These are phyloP conservation scores for Thermothelomyces thermophilus DNA, from an alignment of 2,329 filamentous ascomycete species.

Conservation along the genomic window DNA sequence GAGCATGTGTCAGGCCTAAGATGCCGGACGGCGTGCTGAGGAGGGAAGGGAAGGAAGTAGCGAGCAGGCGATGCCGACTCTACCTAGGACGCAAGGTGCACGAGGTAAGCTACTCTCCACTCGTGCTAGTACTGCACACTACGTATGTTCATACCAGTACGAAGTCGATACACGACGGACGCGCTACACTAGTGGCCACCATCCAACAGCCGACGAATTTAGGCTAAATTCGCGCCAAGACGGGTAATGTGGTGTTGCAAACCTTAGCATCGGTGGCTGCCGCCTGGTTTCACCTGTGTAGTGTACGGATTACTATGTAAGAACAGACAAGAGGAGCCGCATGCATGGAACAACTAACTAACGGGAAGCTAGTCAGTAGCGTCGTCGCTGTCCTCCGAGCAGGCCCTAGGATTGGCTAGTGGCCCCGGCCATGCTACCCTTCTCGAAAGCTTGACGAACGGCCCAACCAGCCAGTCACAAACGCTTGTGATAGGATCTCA, in stretches of 20 bases:
- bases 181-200: no score
- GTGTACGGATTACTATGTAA: no score
- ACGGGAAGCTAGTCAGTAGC: neutral
- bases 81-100: no score
- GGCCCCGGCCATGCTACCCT: conserved; percentile 12
- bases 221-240: conserved; percentile 19
- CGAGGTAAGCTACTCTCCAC: no score
- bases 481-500: neutral
- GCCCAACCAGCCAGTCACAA: neutral
- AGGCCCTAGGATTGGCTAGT: conserved; percentile 5
- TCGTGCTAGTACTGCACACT: no score
- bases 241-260: conserved; percentile 16
- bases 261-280: conserved; percentile 2
- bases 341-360: conserved; percentile 5
- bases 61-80: no score
- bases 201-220: conserved; percentile 10
- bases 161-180: no score
- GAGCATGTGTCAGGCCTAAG: neutral
- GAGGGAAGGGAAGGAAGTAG: neutral
- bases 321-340: conserved; percentile 8
- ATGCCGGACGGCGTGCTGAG: neutral
- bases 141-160: no score
- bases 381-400: neutral
- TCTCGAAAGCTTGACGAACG: conserved; percentile 13
- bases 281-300: neutral